Percentiles rank a stretch among this genome's conserved stretches.
phyloP scores from a whole-genome alignment of 73 alveolate genomes.

The Paramecium octaurelia region DNA sequence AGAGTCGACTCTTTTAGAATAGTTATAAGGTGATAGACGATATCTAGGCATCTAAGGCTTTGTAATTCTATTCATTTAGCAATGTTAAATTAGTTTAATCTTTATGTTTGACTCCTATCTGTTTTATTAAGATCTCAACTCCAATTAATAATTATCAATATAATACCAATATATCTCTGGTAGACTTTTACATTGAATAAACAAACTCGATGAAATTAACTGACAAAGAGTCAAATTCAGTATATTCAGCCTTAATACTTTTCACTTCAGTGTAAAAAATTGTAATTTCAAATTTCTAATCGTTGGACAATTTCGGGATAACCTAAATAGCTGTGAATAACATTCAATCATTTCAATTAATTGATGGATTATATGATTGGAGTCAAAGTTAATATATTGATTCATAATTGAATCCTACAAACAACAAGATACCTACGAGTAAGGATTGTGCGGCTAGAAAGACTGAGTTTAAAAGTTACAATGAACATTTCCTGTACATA shows the following conservation, averaged over 20 bases:
- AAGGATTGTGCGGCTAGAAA: conserved; percentile 21
- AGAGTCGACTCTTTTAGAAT: background rate
- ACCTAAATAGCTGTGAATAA: background rate
- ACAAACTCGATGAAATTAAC: background rate
- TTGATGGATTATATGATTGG: background rate
- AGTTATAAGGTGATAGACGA: conserved; percentile 3
- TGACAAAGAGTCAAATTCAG: background rate
- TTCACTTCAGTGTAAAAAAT: background rate
- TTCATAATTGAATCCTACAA: background rate
- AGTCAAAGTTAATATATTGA: background rate
- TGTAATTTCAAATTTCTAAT: background rate
- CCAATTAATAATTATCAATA: background rate
- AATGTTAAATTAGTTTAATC: background rate
- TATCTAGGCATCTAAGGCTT: background rate
- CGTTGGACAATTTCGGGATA: background rate
- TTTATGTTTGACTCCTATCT: background rate
- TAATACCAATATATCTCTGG: background rate
- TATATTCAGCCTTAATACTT: background rate
- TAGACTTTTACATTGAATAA: background rate
- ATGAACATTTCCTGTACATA: background rate
- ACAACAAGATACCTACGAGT: background rate
- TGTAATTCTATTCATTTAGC: background rate
- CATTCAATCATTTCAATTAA: background rate
- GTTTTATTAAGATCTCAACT: background rate
- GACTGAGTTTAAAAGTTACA: background rate